Evolutionary conservation across 257 asterid species (phyloP).

Genomic region (Euphrasia confusa): DNA sequence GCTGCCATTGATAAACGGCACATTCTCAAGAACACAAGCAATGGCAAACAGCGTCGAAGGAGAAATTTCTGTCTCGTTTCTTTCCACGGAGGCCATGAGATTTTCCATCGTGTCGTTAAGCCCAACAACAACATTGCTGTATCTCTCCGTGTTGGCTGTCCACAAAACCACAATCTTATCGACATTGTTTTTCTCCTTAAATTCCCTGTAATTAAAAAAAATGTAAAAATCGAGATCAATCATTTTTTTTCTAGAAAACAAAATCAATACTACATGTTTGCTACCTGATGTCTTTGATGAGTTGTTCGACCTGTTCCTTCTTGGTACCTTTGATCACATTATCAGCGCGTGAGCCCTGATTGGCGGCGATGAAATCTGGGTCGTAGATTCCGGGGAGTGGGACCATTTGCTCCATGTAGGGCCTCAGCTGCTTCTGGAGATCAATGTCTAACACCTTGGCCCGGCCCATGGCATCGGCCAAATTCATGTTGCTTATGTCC

Average conservation of each 20-base stretch:
- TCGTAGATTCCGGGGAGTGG: constrained; percentile 97
- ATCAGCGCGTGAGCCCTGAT: constrained; percentile 91
- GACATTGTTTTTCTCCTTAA: constrained; percentile 77
- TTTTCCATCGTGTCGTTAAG: constrained; percentile 78
- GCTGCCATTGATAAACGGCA: constrained; percentile 93
- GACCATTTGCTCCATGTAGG: constrained; percentile 98
- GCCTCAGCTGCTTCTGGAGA: constrained; percentile 89
- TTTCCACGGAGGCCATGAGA: constrained; percentile 74
- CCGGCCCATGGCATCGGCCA: constrained; percentile 97
- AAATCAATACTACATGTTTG: too few relatives aligned
- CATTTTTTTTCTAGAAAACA: not conserved
- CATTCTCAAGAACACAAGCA: constrained; percentile 77
- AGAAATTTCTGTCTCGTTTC: constrained; percentile 74
- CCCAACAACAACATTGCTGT: constrained; percentile 79
- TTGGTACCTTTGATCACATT: constrained; percentile 78
- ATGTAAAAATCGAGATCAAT: too few relatives aligned
- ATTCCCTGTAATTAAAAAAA: constrained; percentile 49
- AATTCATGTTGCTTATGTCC: constrained; percentile 93
- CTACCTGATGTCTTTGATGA: constrained; percentile 79
- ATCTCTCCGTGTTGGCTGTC: constrained; percentile 99
- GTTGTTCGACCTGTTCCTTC: constrained; percentile 74
- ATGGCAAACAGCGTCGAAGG: constrained; percentile 78
- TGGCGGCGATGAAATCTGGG: constrained; percentile 98
- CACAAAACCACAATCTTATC: constrained; percentile 85
- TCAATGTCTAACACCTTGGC: constrained; percentile 88